Evolutionary conservation across 441 rosid species (phyloP), one percentile per base, ranked within the genome.

Genomic region (Lepidium campestre): DNA sequence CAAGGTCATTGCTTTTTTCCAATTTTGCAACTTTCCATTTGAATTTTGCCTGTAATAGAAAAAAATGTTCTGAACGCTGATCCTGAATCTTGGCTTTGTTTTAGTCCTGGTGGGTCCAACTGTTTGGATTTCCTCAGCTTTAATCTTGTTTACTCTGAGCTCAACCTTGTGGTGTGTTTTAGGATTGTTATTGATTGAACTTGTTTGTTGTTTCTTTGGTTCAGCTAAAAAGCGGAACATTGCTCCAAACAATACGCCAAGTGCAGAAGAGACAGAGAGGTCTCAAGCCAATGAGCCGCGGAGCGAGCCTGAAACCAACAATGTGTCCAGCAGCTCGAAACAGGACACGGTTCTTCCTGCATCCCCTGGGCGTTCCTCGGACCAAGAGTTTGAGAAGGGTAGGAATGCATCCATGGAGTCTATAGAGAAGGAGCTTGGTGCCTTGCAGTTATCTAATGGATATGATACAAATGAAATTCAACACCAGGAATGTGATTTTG

Each of bases 201-300:
- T 57, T 74, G 67, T 34, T 62, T 65, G 58, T 41, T 56, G 48
- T 59, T 75, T 62, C 41, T 36, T 70, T 79, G 66, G 27, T 81
- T 77, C 83, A 87, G 96, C 83, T 1, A 91, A 89, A 77, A 73
- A 17, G 57, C 72, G 63, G 40, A 81, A 42, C 62, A 54, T 65
- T 41, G 60, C 70, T 65, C 76, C 77, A 63, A 44, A 59, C 39
- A 73, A 49, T 70, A 45, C 68, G 27, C 62, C 82, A 27, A 71
- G 32, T 62, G 74, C 44, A 65, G 67, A n/a, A 12, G 83, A 73
- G 54, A 65, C 66, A 37, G 76, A 68, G 46, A 73, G 70, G 67
- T 68, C 56, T 70, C 79, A 67, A 56, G 59, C 61, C 29, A 68
- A 57, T 45, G 68, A 70, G 32, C 58, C 13, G 5, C 18, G 13